phyloP scores from a whole-genome alignment of 768 basidiomycete genomes.

The Wakefieldia striispora region DNA sequence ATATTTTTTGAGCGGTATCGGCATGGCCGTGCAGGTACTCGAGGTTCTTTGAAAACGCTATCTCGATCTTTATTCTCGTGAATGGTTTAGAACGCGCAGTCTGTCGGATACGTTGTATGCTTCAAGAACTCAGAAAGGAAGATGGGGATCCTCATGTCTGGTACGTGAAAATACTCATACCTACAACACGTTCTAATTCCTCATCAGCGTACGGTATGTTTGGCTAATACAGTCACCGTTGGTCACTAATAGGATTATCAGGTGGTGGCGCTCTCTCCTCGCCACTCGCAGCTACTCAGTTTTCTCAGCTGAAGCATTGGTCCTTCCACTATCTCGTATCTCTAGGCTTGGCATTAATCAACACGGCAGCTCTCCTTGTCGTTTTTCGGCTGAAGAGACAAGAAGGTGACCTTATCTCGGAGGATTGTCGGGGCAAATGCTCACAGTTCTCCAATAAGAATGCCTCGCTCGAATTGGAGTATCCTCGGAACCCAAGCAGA shows the following conservation, averaged over 20 bases:
- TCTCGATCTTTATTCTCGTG: not conserved
- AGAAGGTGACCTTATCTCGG: slow-evolving; percentile 45
- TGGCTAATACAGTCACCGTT: not conserved
- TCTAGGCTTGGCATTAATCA: slow-evolving; percentile 60
- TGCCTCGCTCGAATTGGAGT: slow-evolving; percentile 38
- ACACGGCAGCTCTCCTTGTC: slow-evolving; percentile 44
- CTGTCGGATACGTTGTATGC: slow-evolving; percentile 66
- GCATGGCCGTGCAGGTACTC: slow-evolving; percentile 43
- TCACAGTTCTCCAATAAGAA: slow-evolving; percentile 24
- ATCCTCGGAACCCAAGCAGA: slow-evolving; percentile 18
- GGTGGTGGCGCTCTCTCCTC: slow-evolving; percentile 49
- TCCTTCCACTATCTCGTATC: slow-evolving; percentile 48
- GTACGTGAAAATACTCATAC: slow-evolving; percentile 1
- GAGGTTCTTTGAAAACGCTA: not conserved
- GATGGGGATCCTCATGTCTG: slow-evolving; percentile 67
- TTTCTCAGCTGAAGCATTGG: slow-evolving; percentile 39
- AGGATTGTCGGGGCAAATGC: not conserved
- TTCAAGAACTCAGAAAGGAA: slow-evolving; percentile 57
- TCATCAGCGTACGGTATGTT: slow-evolving; percentile 13
- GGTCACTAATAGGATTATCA: slow-evolving; percentile 9
- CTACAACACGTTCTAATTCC: not conserved
- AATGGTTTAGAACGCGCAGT: slow-evolving; percentile 58
- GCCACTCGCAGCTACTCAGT: slow-evolving; percentile 55
- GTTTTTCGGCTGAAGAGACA: slow-evolving; percentile 68
- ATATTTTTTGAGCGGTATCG: slow-evolving; percentile 49